phyloP scores from a whole-genome alignment of 2,329 filamentous ascomycete species.

The Colletotrichum spinosum region DNA sequence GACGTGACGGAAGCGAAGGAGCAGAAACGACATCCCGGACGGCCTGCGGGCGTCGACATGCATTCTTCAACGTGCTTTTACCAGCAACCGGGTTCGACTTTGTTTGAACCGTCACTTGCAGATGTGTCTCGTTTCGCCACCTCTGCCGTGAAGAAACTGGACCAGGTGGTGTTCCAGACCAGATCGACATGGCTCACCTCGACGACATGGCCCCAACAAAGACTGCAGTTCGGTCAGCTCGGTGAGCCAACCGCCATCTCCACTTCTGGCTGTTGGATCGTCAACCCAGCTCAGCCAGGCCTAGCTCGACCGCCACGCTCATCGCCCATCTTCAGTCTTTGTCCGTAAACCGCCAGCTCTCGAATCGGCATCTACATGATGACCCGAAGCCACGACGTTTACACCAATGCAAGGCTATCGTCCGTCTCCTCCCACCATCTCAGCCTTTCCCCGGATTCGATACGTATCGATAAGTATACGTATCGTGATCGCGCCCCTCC shows the following conservation, averaged over 20 bases:
- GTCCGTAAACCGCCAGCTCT: background rate
- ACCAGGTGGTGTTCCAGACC: background rate
- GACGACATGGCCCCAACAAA: background rate
- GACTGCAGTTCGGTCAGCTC: constrained; percentile 21
- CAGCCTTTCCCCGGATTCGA: constrained; percentile 37
- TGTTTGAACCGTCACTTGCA: background rate
- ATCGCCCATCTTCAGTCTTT: background rate
- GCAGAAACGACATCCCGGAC: constrained; percentile 8
- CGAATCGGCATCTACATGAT: background rate
- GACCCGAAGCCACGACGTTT: background rate
- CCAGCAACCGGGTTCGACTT: constrained; percentile 9
- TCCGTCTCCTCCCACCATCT: constrained; percentile 12
- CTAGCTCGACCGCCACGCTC: background rate
- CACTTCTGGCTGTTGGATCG: background rate
- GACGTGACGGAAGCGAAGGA: constrained; percentile 18
- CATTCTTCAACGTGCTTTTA: constrained; percentile 6
- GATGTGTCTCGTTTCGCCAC: background rate
- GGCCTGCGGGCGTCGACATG: constrained; percentile 24
- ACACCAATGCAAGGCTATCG: constrained; percentile 28
- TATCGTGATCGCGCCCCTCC: constrained; percentile 33
- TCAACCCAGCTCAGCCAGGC: background rate
- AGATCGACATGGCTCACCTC: background rate
- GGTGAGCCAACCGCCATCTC: constrained; percentile 18
- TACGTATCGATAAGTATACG: constrained; percentile 36
- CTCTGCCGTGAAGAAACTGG: background rate